phyloP scores from a whole-genome alignment of 305 asterid genomes.

The Plantago lanceolata region DNA sequence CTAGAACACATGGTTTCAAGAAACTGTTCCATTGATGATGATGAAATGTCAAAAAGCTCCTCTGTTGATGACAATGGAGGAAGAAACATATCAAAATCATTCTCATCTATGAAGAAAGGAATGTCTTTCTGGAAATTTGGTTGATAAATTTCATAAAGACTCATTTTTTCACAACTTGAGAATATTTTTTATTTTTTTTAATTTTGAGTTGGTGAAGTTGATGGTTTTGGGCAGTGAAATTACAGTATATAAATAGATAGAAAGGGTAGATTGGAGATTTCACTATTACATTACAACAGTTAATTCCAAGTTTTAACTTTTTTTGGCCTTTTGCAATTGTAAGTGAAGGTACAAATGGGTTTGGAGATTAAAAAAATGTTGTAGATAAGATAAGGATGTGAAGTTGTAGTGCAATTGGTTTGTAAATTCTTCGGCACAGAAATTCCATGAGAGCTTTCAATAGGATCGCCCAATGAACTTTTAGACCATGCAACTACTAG shows the following conservation, averaged over 20 bases:
- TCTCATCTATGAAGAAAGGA: constrained; percentile 5
- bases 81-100: not conserved
- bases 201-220: not conserved
- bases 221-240: not conserved
- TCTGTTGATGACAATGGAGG: constrained; percentile 3
- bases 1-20: not conserved
- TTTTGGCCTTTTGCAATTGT: constrained; percentile 1
- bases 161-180: too few relatives aligned
- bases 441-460: constrained; percentile 23
- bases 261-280: constrained; percentile 13
- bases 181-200: too few relatives aligned
- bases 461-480: not conserved
- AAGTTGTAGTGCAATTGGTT: not conserved
- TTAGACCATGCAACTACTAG: not conserved
- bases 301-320: constrained; percentile 18
- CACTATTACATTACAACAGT: constrained; percentile 10
- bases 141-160: constrained; percentile 22
- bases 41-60: not conserved
- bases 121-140: constrained; percentile 8
- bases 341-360: constrained; percentile 1
- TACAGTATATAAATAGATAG: constrained; percentile 18
- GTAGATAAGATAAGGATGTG: constrained; percentile 9
- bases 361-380: not conserved
- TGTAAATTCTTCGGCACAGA: constrained; percentile 16
- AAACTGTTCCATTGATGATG: not conserved